Percentiles rank a stretch among this genome's conserved stretches.
These are phyloP conservation scores for Fusarium abutilonis DNA, from an alignment of 2,329 filamentous ascomycete species.

Conservation along the genomic window DNA sequence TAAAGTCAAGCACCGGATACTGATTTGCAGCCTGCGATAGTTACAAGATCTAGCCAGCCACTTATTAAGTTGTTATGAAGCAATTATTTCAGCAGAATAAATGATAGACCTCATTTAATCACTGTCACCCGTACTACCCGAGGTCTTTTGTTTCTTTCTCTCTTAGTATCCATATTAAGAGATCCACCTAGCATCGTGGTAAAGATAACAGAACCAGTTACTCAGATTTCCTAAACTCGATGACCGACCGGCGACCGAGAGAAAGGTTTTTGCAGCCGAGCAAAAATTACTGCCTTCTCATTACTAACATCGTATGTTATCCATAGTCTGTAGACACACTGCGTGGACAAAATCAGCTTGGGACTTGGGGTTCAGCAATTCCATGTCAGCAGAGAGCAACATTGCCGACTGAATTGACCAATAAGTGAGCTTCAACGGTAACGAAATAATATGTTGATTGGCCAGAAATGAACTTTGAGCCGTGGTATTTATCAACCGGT, in stretches of 20 bases:
- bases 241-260: conserved; percentile 38
- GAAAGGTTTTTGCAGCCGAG: conserved; percentile 24
- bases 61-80: neutral
- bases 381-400: conserved; percentile 34
- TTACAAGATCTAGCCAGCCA: conserved; percentile 2
- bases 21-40: conserved; percentile 22
- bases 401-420: conserved; percentile 48
- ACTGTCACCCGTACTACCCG: too few species aligned
- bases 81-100: too few species aligned
- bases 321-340: too few species aligned
- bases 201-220: neutral
- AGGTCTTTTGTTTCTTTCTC: too few species aligned
- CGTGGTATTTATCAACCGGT: conserved; percentile 36
- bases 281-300: neutral
- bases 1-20: conserved; percentile 16
- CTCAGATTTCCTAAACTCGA: conserved; percentile 15
- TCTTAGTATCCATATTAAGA: too few species aligned
- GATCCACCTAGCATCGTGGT: too few species aligned
- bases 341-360: conserved; percentile 11
- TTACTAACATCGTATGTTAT: conserved; percentile 5
- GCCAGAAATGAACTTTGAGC: conserved; percentile 11
- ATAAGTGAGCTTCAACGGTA: conserved; percentile 37
- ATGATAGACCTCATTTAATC: neutral
- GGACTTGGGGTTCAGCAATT: conserved; percentile 6
- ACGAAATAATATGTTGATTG: conserved; percentile 23